Percentiles rank a stretch among this genome's conserved stretches.
These are phyloP conservation scores for Forsythia viridissima DNA, from an alignment of 257 asterid genomes.

Conservation along the genomic window DNA sequence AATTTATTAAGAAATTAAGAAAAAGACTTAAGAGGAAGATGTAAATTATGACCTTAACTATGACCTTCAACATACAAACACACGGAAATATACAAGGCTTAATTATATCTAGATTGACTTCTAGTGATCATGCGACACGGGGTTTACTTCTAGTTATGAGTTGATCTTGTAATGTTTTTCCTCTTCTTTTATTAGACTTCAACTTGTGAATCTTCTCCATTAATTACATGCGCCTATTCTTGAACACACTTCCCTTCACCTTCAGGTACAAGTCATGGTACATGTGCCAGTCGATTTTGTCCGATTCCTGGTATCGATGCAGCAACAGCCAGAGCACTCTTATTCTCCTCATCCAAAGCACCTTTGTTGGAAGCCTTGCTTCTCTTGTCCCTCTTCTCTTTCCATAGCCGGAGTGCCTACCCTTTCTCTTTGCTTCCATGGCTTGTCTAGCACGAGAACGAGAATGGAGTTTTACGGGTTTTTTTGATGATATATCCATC, in stretches of 20 bases:
- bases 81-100: no score
- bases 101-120: neutral
- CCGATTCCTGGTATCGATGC: constrained; percentile 12
- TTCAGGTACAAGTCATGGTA: constrained; percentile 19
- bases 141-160: neutral
- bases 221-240: constrained; percentile 29
- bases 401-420: constrained; percentile 5
- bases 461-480: neutral
- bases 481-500: constrained; percentile 16
- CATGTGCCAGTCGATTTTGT: neutral
- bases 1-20: no score
- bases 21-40: no score
- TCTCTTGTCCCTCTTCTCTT: constrained; percentile 18
- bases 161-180: neutral
- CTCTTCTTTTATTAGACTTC: constrained; percentile 12
- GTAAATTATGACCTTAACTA: neutral
- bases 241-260: constrained; percentile 23
- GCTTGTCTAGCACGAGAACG: neutral
- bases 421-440: constrained; percentile 9
- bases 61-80: neutral
- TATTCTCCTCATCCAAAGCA: constrained; percentile 33
- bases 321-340: constrained; percentile 28
- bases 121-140: no score
- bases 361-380: constrained; percentile 31
- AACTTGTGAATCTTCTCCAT: constrained; percentile 28